Evolutionary conservation across 2,329 filamentous ascomycete species (phyloP).

Genomic region (Fusarium euwallaceae): DNA sequence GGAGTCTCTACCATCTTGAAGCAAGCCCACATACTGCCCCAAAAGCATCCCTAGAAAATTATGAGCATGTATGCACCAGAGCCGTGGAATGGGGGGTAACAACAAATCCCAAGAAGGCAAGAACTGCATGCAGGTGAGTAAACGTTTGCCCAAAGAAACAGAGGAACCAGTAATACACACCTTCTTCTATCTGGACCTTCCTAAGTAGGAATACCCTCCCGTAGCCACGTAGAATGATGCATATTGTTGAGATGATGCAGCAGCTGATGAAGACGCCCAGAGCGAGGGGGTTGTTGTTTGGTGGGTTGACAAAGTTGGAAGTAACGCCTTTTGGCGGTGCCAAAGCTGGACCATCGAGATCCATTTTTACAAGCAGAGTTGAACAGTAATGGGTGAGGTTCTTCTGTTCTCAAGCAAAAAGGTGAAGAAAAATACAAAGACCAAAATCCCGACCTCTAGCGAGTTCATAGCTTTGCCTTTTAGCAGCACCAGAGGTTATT

Average conservation of each 20-base stretch:
- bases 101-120: background rate
- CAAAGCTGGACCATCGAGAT: background rate
- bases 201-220: background rate
- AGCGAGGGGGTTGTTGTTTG: background rate
- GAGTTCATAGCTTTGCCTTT: background rate
- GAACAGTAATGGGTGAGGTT: background rate
- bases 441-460: background rate
- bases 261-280: background rate
- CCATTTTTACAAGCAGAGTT: background rate
- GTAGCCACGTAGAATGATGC: background rate
- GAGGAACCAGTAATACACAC: background rate
- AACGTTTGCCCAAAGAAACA: background rate
- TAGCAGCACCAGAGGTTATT: background rate
- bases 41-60: slow-evolving; percentile 20
- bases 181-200: background rate
- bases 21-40: slow-evolving; percentile 39
- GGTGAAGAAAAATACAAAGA: background rate
- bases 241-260: background rate
- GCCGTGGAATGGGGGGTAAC: background rate
- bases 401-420: background rate
- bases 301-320: background rate
- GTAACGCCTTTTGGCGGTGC: background rate
- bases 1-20: slow-evolving; percentile 45
- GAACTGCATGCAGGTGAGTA: background rate
- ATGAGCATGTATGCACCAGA: background rate